phyloP scores from a whole-genome alignment of 1,139 yeast genomes.

The Suhomyces coccinellae region DNA sequence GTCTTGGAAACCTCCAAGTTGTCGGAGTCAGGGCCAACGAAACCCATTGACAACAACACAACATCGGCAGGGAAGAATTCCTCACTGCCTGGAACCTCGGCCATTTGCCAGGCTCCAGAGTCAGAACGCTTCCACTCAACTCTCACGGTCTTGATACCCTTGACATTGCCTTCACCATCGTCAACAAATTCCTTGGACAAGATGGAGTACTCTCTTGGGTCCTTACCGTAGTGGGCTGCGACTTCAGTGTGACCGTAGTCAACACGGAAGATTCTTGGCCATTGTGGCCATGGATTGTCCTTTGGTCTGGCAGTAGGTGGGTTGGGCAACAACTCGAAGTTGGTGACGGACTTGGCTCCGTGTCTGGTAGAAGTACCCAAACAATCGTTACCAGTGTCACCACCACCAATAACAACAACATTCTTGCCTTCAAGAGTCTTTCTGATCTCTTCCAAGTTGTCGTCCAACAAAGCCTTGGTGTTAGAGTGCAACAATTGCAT shows the following conservation, averaged over 20 bases:
- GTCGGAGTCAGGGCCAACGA: constrained; percentile 92
- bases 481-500: constrained; percentile 89
- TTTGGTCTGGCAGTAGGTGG: constrained; percentile 86
- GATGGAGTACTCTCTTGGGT: constrained; percentile 96
- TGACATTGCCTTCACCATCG: constrained; percentile 91
- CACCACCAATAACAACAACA: constrained; percentile 98
- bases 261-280: constrained; percentile 97
- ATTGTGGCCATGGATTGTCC: constrained; percentile 99
- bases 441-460: constrained; percentile 75
- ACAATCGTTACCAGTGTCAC: constrained; percentile 99
- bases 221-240: constrained; percentile 90
- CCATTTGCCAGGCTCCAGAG: constrained; percentile 98
- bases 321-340: constrained; percentile 91
- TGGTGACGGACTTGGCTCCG: constrained; percentile 93
- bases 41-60: constrained; percentile 94
- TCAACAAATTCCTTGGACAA: constrained; percentile 94
- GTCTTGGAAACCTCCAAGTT: constrained; percentile 72
- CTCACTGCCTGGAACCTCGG: constrained; percentile 93
- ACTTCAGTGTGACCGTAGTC: constrained; percentile 98
- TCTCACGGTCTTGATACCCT: constrained; percentile 90
- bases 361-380: constrained; percentile 97
- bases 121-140: constrained; percentile 98
- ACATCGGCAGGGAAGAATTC: constrained; percentile 94
- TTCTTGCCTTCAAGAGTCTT: constrained; percentile 76
- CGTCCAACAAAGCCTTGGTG: constrained; percentile 86